Percentiles rank a stretch among this genome's conserved stretches.
Evolutionary conservation across 2,329 filamentous ascomycete species (phyloP).

Genomic region (Fusarium pseudocircinatum): DNA sequence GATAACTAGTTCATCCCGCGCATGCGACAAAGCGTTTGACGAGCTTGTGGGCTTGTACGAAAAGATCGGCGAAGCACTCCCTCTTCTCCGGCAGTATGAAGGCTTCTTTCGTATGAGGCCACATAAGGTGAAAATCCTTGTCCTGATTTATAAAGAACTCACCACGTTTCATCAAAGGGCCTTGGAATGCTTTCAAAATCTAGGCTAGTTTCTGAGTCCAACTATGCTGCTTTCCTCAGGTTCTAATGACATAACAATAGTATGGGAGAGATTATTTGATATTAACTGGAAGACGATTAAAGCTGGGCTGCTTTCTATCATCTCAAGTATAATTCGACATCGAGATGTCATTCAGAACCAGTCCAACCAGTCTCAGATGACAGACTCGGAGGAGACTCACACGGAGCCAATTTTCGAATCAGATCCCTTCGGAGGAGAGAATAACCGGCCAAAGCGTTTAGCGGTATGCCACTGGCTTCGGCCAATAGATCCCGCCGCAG

Average conservation of each 20-base stretch:
- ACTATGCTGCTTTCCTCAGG: rapidly evolving
- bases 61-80: background rate
- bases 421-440: background rate
- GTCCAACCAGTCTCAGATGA: background rate
- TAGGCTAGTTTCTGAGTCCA: rapidly evolving
- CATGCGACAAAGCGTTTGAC: rapidly evolving
- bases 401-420: rapidly evolving
- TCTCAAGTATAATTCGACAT: rapidly evolving
- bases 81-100: background rate
- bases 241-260: rapidly evolving
- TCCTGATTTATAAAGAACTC: rapidly evolving
- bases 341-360: background rate
- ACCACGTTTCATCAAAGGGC: rapidly evolving
- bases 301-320: rapidly evolving
- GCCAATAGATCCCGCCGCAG: background rate
- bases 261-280: background rate
- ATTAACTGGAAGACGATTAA: background rate
- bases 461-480: background rate
- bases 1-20: rapidly evolving
- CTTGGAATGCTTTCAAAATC: background rate
- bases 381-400: rapidly evolving
- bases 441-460: rapidly evolving
- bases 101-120: background rate
- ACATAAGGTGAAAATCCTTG: background rate
- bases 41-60: background rate